Conservation (phyloP, 2,329 filamentous ascomycete species). For the Rutstroemia sp. region DNA sequence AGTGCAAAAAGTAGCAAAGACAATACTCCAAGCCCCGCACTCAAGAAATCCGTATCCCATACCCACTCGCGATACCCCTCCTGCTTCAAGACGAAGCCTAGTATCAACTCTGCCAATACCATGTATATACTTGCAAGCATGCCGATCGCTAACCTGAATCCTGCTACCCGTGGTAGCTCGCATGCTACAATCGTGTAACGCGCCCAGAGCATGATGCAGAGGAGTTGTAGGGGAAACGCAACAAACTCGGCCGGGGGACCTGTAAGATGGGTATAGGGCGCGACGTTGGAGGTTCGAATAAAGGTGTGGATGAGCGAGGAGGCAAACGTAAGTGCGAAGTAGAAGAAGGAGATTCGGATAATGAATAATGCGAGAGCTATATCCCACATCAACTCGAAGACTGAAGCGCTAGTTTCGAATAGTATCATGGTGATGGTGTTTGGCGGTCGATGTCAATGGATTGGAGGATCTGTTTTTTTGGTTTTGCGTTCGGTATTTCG, state of each 20-base stretch:
- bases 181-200: constrained; percentile 22
- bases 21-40: constrained; percentile 11
- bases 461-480: background rate
- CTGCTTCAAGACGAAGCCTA: constrained; percentile 16
- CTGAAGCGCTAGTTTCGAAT: constrained; percentile 30
- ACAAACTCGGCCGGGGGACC: constrained; percentile 15
- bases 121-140: constrained; percentile 21
- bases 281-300: constrained; percentile 10
- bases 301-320: constrained; percentile 17
- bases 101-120: constrained; percentile 17
- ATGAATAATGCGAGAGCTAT: constrained; percentile 32
- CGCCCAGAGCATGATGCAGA: constrained; percentile 23
- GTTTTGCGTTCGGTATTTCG: no score
- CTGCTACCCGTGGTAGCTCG: constrained; percentile 25
- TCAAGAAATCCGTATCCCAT: constrained; percentile 14
- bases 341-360: constrained; percentile 28
- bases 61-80: constrained; percentile 18
- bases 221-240: constrained; percentile 13
- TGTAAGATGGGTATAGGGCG: constrained; percentile 15
- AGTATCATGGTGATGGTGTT: constrained; percentile 13
- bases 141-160: constrained; percentile 30
- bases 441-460: background rate
- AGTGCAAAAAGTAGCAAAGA: constrained; percentile 16
- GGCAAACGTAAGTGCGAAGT: constrained; percentile 27
- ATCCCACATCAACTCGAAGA: constrained; percentile 34